phyloP scores from a whole-genome alignment of 2,329 filamentous ascomycete genomes.

The Nigrospora osmanthi region DNA sequence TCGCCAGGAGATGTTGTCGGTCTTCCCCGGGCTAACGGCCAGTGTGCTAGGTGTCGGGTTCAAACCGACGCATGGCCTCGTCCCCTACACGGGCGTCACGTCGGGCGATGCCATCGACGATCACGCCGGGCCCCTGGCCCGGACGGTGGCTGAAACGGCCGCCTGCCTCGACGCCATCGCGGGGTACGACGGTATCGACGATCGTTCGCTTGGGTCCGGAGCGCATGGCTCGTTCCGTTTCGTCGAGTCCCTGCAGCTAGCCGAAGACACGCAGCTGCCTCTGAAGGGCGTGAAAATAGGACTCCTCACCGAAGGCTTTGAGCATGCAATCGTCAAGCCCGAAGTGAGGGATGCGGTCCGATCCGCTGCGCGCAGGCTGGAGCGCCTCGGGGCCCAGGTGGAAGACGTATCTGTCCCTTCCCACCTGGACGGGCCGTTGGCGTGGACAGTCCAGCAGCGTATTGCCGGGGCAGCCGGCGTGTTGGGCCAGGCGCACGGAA shows the following conservation, averaged over 20 bases:
- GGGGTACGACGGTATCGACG: constrained; percentile 40
- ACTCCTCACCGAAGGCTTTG: constrained; percentile 35
- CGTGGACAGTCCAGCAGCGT: constrained; percentile 42
- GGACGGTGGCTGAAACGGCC: constrained; percentile 31
- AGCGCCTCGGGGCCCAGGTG: constrained; percentile 37
- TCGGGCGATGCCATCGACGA: constrained; percentile 43
- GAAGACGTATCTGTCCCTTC: constrained; percentile 42
- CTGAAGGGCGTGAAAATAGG: constrained; percentile 30
- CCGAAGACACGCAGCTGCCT: not conserved
- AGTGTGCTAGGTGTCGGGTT: constrained; percentile 28
- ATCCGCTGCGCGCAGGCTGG: constrained; percentile 30
- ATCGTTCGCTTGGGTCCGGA: constrained; percentile 27
- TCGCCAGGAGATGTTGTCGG: not conserved
- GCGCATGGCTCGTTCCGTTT: constrained; percentile 19
- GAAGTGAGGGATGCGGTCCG: constrained; percentile 31
- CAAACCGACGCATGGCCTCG: constrained; percentile 42
- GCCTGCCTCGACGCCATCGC: constrained; percentile 34
- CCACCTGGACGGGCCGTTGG: constrained; percentile 36
- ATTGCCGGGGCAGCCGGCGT: constrained; percentile 33
- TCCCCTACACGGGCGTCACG: constrained; percentile 42
- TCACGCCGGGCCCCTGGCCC: constrained; percentile 36
- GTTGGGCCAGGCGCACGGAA: constrained; percentile 33
- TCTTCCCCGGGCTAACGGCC: no score
- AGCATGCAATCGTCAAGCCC: constrained; percentile 26
- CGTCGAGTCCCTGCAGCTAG: constrained; percentile 7